Evolutionary conservation across 2,329 filamentous ascomycete species (phyloP), one percentile per base, ranked within the genome.

Genomic region (Beauveria sp.): DNA sequence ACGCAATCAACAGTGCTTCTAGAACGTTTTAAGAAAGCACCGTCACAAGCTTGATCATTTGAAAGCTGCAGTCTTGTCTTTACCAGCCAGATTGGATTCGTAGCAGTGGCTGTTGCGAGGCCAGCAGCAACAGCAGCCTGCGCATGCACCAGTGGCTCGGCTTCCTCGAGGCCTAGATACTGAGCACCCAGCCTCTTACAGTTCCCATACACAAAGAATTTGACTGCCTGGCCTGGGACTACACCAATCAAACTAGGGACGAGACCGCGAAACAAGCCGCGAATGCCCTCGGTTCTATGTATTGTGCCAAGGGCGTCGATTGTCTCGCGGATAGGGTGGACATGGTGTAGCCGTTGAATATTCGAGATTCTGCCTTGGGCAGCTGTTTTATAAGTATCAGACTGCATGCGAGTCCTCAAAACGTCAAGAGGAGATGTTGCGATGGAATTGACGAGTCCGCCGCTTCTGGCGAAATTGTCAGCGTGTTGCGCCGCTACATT

Each of bases 81-180:
- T 71, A 98, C 86, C 65, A 98, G 83, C 93, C 93, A 98, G 69
- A 98, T 96, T 1, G 93, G 93, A 74, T 97, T 97, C 45, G 93
- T 98, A 22, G 89, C 90, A 1, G 93, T 97, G 51, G 90, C 90
- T 0, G 93, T 97, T 6, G 88, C 87, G 48, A 97, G 84, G 2
- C 93, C 93, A 1, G 93, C 92, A 16, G 83, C 80, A 1, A 89
- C 85, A 7, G 90, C 93, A 1, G 91, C 88, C 51, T 83, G 78
- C 8, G 96, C 80, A 72, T 96, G 91, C 10, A 96, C 87, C 80
- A 85, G 88, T 0, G 88, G 83, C 14, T 85, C 83, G 70, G 91
- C 84, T 67, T 86, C 72, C 55, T 88, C 85, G 67, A 84, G 71
- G 75, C 93, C 91, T 71, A 90, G 86, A 68, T 88, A 82, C 56